Conservation (phyloP, 2,329 filamentous ascomycete species). For the Lojkania enalia region DNA sequence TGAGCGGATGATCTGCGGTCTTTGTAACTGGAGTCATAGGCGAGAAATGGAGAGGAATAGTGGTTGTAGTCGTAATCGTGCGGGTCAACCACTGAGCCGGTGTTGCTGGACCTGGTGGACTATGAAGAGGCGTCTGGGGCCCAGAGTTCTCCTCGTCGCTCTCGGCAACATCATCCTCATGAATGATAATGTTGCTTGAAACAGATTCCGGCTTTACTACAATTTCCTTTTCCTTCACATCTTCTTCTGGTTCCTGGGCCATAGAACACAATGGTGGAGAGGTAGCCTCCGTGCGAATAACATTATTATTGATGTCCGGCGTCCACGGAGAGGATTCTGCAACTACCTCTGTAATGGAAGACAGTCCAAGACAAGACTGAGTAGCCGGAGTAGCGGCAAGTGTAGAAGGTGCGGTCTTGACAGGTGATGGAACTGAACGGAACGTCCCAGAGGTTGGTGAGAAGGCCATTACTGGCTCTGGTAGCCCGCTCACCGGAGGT, state of each 20-base stretch:
- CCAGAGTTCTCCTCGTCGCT: constrained; percentile 30
- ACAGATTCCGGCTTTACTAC: constrained; percentile 9
- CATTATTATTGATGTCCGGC: constrained; percentile 26
- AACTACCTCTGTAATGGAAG: constrained; percentile 21
- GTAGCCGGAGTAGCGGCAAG: constrained; percentile 16
- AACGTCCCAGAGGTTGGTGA: constrained; percentile 47
- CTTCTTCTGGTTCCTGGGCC: constrained; percentile 2
- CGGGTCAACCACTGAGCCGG: constrained; percentile 38
- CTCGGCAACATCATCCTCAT: constrained; percentile 39
- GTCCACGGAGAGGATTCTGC: constrained; percentile 27
- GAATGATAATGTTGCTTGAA: constrained; percentile 26
- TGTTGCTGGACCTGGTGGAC: constrained; percentile 31
- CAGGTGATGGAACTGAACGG: constrained; percentile 35
- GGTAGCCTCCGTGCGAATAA: constrained; percentile 16
- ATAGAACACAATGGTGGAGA: constrained; percentile 16
- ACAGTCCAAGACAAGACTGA: constrained; percentile 17
- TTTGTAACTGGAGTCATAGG: constrained; percentile 41
- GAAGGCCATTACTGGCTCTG: constrained; percentile 34
- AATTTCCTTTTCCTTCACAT: constrained; percentile 11
- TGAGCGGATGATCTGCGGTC: constrained; percentile 29
- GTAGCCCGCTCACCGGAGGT: constrained; percentile 11
- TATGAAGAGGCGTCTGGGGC: constrained; percentile 23
- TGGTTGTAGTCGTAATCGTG: constrained; percentile 54
- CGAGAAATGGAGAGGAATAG: constrained; percentile 53
- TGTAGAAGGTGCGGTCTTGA: constrained; percentile 22